Conservation (phyloP, 2,329 filamentous ascomycete genomes). For the Colletotrichum sp. region DNA sequence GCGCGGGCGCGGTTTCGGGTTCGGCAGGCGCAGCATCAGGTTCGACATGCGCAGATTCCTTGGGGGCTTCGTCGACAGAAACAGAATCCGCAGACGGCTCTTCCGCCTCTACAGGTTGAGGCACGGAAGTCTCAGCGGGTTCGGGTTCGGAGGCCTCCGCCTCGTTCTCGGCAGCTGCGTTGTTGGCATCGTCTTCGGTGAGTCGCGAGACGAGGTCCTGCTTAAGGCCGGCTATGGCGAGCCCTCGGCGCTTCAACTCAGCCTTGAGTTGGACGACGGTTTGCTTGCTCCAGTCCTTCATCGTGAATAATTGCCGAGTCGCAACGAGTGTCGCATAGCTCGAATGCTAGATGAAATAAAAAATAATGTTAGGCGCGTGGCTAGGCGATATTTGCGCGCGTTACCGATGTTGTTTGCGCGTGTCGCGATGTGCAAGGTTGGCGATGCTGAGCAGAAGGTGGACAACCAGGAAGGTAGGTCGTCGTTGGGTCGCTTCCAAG, state of each 20-base stretch:
- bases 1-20: neutral
- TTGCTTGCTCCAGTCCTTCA: conserved; percentile 60
- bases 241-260: conserved; percentile 74
- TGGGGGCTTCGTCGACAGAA: neutral
- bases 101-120: conserved; percentile 12
- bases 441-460: neutral
- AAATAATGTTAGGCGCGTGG: neutral
- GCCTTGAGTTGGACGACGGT: conserved; percentile 79
- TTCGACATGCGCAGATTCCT: neutral
- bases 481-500: neutral
- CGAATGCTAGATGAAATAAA: neutral
- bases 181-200: conserved; percentile 39
- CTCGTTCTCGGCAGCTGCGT: conserved; percentile 1
- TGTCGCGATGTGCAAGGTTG: neutral
- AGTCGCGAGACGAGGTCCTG: conserved; percentile 73
- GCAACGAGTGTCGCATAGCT: conserved; percentile 13
- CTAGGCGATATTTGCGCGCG: neutral
- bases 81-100: conserved; percentile 14
- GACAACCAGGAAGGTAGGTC: neutral
- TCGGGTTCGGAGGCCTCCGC: neutral
- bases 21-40: neutral
- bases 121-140: neutral
- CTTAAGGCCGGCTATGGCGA: conserved; percentile 72
- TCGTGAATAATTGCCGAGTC: conserved; percentile 35
- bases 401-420: neutral